A percentile compares a stretch with the other conserved stretches of the same genome.
Conservation (phyloP, 106 monocot species). For the Chionographis japonica region DNA sequence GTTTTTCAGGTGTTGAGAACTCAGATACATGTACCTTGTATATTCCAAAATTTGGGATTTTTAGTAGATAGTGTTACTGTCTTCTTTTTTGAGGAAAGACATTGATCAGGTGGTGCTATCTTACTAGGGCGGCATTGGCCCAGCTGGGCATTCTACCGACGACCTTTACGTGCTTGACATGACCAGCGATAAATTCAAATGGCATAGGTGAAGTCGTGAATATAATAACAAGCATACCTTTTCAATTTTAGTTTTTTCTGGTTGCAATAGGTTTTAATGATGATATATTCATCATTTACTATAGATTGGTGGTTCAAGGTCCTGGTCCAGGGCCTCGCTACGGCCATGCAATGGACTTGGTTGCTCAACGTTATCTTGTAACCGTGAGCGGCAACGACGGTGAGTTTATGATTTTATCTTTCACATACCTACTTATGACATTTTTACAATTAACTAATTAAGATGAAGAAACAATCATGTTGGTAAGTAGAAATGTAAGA, state of each 20-base stretch:
- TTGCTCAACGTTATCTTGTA: constrained; percentile 92
- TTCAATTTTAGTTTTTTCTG: not conserved
- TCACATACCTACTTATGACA: not conserved
- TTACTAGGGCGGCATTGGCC: constrained; percentile 97
- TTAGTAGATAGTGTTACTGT: not conserved
- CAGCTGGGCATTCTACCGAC: constrained; percentile 97
- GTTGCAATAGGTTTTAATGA: not conserved
- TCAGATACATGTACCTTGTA: no score
- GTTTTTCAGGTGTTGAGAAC: constrained; percentile 75
- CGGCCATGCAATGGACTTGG: constrained; percentile 96
- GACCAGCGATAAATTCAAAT: constrained; percentile 89
- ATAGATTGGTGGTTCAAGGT: constrained; percentile 88
- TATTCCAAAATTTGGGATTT: not conserved
- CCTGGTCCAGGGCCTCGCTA: constrained; percentile 95
- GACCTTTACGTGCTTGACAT: constrained; percentile 95
- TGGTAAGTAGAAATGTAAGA: no score
- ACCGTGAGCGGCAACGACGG: constrained; percentile 95
- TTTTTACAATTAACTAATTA: no score
- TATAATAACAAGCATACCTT: no score
- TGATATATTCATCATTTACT: not conserved
- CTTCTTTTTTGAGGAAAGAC: not conserved
- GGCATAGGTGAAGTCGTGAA: constrained; percentile 65
- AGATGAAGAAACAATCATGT: no score
- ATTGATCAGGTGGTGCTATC: constrained; percentile 10
- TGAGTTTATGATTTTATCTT: constrained; percentile 17